Base-by-base conservation (phyloP, 345 rosid species). In the Populus ilicifolia region DNA sequence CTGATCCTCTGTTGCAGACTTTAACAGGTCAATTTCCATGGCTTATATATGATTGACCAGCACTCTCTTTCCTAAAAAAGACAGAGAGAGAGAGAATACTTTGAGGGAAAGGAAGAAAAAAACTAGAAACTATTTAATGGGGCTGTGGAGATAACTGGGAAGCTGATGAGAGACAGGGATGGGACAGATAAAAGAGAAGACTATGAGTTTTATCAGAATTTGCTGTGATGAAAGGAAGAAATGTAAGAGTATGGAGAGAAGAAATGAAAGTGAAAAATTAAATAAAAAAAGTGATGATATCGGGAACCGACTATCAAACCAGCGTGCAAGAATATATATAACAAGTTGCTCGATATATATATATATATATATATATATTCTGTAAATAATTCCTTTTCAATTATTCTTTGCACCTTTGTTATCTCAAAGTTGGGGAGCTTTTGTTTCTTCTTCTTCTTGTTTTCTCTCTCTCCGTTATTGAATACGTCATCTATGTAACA, bases 21-120 rank as follows among this genome's bases (percentile, higher is more conserved):
- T 79, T 71, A 80, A 75, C 59, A 78, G 86, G 56, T 83, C 85
- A 77, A 54, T 64, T 71, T 89, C 88, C 93, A 88, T 89, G 75
- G 77, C 61, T 50, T 52, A 67, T 8, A 35, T 23, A 48, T 4
- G 13, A 8, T 52, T 20, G 33, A 8, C 43, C 64, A n/a, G 25
- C 43, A 35, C 67, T 65, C 23, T 73, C 23, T 54, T 25, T 64
- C 8, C 21, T 27, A 18, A 5, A 29, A 4, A 44, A 21, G n/a
- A 23, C 36, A n/a, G 4, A 23, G 23, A 67, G 54, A 71, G 46
- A 63, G 30, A 36, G 64, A 16, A 33, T 38, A 33, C 20, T 18
- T 30, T 4, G 20, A 64, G 62, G 21, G 50, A 39, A 2, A 38
- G 43, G 52, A 23, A 33, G 13, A 64, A 54, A 43, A 36, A 43